These are phyloP conservation scores for Eucalyptus viminalis DNA, from an alignment of 345 rosid genomes.

Conservation along the genomic window DNA sequence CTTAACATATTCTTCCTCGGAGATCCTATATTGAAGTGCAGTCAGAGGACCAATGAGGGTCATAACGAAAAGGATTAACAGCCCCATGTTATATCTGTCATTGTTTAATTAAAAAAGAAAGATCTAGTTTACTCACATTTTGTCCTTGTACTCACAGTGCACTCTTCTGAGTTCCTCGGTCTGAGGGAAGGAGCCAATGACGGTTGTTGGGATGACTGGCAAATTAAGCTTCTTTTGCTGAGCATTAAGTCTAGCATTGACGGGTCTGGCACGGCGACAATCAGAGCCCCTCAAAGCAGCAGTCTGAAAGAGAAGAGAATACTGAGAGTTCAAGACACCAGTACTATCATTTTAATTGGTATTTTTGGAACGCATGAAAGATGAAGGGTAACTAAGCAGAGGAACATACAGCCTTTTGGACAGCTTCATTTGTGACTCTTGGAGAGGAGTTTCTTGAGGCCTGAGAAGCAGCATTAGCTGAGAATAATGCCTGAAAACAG, in stretches of 20 bases:
- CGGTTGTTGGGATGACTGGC: conserved; percentile 56
- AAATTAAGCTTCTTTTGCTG: conserved; percentile 67
- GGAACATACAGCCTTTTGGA: too few species aligned
- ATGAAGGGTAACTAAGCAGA: too few species aligned
- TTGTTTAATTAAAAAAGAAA: background rate
- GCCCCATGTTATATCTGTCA: background rate
- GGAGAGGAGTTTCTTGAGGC: too few species aligned
- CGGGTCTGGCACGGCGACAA: conserved; percentile 48
- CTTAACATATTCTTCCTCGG: conserved; percentile 63
- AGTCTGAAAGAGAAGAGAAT: conserved; percentile 11
- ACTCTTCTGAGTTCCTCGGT: conserved; percentile 80
- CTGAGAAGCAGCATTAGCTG: too few species aligned
- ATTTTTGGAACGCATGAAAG: fast-evolving
- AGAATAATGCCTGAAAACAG: too few species aligned
- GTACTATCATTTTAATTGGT: fast-evolving
- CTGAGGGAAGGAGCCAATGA: conserved; percentile 86
- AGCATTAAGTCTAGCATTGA: conserved; percentile 51
- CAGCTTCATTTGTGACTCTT: too few species aligned
- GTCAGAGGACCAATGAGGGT: background rate
- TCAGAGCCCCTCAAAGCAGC: conserved; percentile 55
- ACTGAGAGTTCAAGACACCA: background rate
- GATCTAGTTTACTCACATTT: conserved; percentile 39
- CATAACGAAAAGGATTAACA: background rate
- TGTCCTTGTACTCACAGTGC: conserved; percentile 86
- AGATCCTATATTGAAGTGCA: conserved; percentile 29